Evolutionary conservation across 148 eudicot genomes (phyloP).

Genomic region (Cornus controversa): DNA sequence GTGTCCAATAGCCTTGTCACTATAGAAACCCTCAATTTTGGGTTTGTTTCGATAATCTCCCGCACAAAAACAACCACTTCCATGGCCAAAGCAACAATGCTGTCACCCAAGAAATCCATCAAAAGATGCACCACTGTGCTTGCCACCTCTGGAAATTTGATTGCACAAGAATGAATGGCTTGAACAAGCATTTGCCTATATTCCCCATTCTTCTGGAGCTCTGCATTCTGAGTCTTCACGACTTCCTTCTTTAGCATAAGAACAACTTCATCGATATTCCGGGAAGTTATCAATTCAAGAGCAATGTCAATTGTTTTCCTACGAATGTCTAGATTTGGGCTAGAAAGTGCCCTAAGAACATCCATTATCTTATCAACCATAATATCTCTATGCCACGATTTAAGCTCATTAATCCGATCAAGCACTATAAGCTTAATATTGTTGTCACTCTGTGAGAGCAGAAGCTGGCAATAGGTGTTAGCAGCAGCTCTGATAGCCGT

Average conservation of each 20-base stretch:
- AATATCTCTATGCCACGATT: slow-evolving; percentile 68
- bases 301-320: slow-evolving; percentile 83
- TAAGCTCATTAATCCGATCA: slow-evolving; percentile 83
- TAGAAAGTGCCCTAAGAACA: slow-evolving; percentile 92
- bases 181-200: slow-evolving; percentile 96
- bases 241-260: slow-evolving; percentile 93
- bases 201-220: slow-evolving; percentile 92
- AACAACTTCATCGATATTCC: slow-evolving; percentile 89
- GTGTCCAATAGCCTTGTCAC: slow-evolving; percentile 87
- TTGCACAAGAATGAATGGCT: slow-evolving; percentile 93
- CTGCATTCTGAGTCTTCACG: slow-evolving; percentile 87
- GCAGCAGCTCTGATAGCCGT: slow-evolving; percentile 94
- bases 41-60: slow-evolving; percentile 89
- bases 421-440: slow-evolving; percentile 94
- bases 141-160: slow-evolving; percentile 95
- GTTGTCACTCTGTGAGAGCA: slow-evolving; percentile 91
- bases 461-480: slow-evolving; percentile 86
- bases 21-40: slow-evolving; percentile 82
- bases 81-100: slow-evolving; percentile 84
- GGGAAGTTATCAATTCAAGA: slow-evolving; percentile 80
- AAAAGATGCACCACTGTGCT: slow-evolving; percentile 96
- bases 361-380: slow-evolving; percentile 97
- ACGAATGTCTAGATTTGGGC: slow-evolving; percentile 87
- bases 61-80: slow-evolving; percentile 91
- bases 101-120: slow-evolving; percentile 98